Conservation (phyloP, 495 filamentous ascomycete genomes). For the Chaetomium tenue region DNA sequence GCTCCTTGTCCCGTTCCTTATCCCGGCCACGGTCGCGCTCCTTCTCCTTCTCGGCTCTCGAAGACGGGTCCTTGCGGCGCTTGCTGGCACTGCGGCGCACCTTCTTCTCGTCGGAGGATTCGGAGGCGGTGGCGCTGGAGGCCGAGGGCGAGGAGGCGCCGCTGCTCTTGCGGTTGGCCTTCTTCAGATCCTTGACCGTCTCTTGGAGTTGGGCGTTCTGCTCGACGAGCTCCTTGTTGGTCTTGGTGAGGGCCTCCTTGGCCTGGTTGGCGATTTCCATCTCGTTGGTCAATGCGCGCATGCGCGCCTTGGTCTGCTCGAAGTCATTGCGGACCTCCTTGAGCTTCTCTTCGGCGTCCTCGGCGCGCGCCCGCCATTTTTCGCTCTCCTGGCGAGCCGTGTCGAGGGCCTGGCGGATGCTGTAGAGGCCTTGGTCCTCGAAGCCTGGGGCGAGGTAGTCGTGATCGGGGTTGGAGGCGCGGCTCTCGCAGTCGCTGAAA, state of each 20-base stretch:
- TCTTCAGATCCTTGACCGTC: slow-evolving; percentile 72
- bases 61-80: slow-evolving; percentile 25
- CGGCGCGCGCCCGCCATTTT: slow-evolving; percentile 29
- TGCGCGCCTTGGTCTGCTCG: slow-evolving; percentile 71
- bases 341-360: slow-evolving; percentile 53
- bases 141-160: slow-evolving; percentile 21
- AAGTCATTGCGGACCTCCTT: slow-evolving; percentile 45
- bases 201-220: slow-evolving; percentile 83
- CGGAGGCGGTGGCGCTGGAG: slow-evolving; percentile 28
- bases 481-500: slow-evolving; percentile 38
- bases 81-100: slow-evolving; percentile 32
- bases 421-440: slow-evolving; percentile 30
- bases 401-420: slow-evolving; percentile 27
- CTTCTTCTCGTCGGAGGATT: slow-evolving; percentile 34
- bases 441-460: slow-evolving; percentile 27
- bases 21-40: slow-evolving; percentile 27
- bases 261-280: slow-evolving; percentile 56
- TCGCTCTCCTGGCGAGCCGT: slow-evolving; percentile 19
- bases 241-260: slow-evolving; percentile 71
- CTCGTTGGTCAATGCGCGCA: slow-evolving; percentile 79
- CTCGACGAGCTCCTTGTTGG: slow-evolving; percentile 79
- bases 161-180: slow-evolving; percentile 54
- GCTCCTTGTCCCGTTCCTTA: slow-evolving; percentile 23
- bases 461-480: slow-evolving; percentile 31
- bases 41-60: slow-evolving; percentile 28